Percentiles rank a stretch among this genome's conserved stretches.
Evolutionary conservation across 176 grass and related monocot species (phyloP).

Genomic region (Bothriochloa decipiens): DNA sequence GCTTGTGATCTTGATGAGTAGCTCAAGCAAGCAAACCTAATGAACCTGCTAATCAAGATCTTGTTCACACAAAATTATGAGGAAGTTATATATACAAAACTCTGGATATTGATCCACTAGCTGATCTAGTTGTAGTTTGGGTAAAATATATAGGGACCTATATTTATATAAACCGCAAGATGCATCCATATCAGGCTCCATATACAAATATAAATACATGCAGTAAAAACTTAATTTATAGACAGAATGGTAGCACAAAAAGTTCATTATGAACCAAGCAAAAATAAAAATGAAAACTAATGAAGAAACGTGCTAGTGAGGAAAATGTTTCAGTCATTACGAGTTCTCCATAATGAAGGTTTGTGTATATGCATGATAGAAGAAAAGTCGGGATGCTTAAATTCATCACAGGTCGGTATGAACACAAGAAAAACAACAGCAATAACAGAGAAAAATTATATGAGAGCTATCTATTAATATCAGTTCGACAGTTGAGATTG

Average conservation of each 20-base stretch:
- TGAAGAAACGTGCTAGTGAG: not conserved
- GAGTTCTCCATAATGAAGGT: not conserved
- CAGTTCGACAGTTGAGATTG: not conserved
- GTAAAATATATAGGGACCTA: not conserved
- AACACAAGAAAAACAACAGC: not conserved
- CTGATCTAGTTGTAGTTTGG: not conserved
- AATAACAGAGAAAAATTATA: not conserved
- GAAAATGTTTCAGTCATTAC: not conserved
- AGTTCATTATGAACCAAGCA: not conserved
- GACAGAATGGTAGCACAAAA: not conserved
- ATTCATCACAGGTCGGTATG: not conserved
- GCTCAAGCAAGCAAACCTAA: conserved; percentile 1
- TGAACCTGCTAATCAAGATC: conserved; percentile 18
- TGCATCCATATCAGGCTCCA: not conserved
- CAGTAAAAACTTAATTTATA: not conserved
- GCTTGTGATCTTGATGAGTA: conserved; percentile 35
- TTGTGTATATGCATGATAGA: not conserved
- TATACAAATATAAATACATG: not conserved
- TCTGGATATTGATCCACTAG: not conserved
- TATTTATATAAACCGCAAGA: not conserved
- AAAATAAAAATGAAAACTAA: not conserved
- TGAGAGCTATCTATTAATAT: not conserved
- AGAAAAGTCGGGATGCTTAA: not conserved
- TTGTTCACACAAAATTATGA: not conserved
- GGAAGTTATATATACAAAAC: not conserved